Conservation (phyloP, 2,329 filamentous ascomycete genomes). For the Endoconidiophora laricicola region DNA sequence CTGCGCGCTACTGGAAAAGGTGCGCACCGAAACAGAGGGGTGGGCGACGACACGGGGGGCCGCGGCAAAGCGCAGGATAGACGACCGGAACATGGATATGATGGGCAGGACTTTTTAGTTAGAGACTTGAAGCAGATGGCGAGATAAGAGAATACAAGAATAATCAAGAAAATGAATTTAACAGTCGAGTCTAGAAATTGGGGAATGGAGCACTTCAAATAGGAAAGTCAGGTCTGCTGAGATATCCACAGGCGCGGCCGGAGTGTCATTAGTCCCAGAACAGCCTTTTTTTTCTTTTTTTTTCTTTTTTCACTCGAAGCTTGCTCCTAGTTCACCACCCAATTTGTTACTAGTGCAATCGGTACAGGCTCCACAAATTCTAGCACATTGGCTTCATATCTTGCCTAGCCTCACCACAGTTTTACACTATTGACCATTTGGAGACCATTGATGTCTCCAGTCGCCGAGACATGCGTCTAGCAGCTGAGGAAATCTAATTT, state of each 20-base stretch:
- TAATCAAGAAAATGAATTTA: neutral
- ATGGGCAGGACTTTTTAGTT: neutral
- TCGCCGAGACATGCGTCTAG: too few relatives aligned
- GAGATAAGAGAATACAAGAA: neutral
- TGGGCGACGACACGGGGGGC: neutral
- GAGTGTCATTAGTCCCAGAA: too few relatives aligned
- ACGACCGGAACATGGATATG: conserved; percentile 11
- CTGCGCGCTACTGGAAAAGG: conserved; percentile 46
- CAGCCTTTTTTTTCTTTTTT: too few relatives aligned
- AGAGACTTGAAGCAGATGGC: neutral
- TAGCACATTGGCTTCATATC: too few relatives aligned
- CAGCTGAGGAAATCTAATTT: too few relatives aligned
- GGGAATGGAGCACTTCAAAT: conserved; percentile 3
- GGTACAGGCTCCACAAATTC: too few relatives aligned
- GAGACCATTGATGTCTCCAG: too few relatives aligned
- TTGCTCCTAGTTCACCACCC: too few relatives aligned
- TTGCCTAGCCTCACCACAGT: too few relatives aligned
- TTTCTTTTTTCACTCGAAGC: too few relatives aligned
- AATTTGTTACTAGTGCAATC: neutral
- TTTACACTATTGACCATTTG: too few relatives aligned
- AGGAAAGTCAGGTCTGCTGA: neutral
- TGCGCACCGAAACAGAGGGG: neutral
- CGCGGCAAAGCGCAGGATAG: conserved; percentile 6
- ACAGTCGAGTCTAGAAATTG: neutral
- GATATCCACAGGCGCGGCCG: too few relatives aligned